Evolutionary conservation across 176 grass and related monocot species (phyloP).

Genomic region (Carex myosuroides): DNA sequence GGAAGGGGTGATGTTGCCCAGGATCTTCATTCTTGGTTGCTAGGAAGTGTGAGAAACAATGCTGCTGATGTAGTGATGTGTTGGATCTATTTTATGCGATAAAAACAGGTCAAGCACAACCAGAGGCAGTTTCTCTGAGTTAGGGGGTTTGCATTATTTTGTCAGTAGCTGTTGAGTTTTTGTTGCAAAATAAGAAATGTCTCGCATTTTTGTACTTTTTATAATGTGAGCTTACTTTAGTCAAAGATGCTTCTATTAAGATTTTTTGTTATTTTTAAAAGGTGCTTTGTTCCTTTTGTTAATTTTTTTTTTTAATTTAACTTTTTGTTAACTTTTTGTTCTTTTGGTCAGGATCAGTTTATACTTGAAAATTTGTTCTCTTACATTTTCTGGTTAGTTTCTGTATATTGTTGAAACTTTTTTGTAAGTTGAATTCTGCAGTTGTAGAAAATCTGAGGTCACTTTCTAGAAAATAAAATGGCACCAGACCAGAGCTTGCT

Average conservation of each 20-base stretch:
- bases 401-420: neutral
- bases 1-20: constrained; percentile 58
- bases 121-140: neutral
- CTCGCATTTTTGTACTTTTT: neutral
- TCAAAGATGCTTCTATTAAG: neutral
- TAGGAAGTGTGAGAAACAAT: constrained; percentile 50
- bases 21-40: constrained; percentile 54
- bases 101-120: constrained; percentile 32
- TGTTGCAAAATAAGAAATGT: constrained; percentile 3
- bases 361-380: neutral
- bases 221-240: neutral
- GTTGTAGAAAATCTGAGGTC: neutral
- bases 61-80: constrained; percentile 58
- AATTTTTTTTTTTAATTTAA: neutral
- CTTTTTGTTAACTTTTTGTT: neutral
- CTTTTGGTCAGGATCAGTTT: neutral
- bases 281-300: neutral
- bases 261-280: neutral
- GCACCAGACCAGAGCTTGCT: too few relatives aligned
- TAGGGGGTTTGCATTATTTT: neutral
- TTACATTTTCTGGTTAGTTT: neutral
- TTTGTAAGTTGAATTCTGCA: neutral
- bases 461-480: neutral
- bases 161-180: neutral
- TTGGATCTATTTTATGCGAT: constrained; percentile 48